These are phyloP conservation scores for Carpinus fangiana DNA, from an alignment of 306 rosid genomes.

Conservation along the genomic window DNA sequence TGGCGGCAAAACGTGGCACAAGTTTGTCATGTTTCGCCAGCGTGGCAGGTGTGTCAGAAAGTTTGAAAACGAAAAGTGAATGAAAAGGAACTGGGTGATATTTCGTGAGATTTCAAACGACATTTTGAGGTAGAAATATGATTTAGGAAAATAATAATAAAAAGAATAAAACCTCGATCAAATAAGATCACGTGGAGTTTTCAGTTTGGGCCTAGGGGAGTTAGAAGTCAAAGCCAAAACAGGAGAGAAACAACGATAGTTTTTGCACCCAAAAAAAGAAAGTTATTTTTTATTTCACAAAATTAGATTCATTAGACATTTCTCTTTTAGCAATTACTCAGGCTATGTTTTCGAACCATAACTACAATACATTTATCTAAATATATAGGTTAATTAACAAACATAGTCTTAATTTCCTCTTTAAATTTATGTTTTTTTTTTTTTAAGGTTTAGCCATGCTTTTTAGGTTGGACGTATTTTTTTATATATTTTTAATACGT, in stretches of 20 bases:
- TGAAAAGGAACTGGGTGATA: neutral
- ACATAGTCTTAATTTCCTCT: too few relatives aligned
- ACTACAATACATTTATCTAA: too few relatives aligned
- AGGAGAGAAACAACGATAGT: neutral
- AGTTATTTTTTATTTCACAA: neutral
- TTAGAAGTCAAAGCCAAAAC: slow-evolving; percentile 26
- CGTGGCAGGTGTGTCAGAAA: slow-evolving; percentile 29
- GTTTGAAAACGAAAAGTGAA: slow-evolving; percentile 9
- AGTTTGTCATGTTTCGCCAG: slow-evolving; percentile 27
- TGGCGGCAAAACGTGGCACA: slow-evolving; percentile 34
- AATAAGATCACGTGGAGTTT: slow-evolving; percentile 32
- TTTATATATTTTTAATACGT: too few relatives aligned
- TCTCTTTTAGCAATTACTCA: too few relatives aligned
- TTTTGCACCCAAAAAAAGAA: neutral
- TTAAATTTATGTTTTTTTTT: too few relatives aligned
- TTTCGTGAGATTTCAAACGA: slow-evolving; percentile 5
- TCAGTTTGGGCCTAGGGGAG: slow-evolving; percentile 20
- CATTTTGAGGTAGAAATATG: neutral
- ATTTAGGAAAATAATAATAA: neutral
- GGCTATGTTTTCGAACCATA: too few relatives aligned
- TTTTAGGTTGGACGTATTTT: neutral
- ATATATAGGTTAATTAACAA: too few relatives aligned
- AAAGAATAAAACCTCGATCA: neutral
- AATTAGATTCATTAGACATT: neutral
- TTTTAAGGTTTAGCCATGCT: neutral